Conservation (phyloP, 1,284 basidiomycete genomes). For the Rhodotorula sp. region DNA sequence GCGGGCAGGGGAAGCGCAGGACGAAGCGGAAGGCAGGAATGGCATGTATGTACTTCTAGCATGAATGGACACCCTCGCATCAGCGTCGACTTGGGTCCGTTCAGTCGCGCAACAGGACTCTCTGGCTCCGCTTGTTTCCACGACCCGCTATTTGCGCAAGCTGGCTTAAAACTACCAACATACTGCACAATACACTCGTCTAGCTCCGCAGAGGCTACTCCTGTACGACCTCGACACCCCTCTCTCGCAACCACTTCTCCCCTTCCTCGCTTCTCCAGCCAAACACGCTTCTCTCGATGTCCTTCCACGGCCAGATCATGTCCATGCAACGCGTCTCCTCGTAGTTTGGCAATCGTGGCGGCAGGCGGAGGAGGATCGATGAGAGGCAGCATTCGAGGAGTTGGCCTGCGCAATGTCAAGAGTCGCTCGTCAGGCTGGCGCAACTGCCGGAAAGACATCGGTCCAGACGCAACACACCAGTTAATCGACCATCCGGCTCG, state of each 20-base stretch:
- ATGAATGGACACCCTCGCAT: no score
- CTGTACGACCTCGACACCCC: neutral
- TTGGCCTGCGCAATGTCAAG: constrained; percentile 2
- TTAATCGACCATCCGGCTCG: neutral
- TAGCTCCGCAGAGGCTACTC: neutral
- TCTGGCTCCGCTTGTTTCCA: no score
- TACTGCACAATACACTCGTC: neutral
- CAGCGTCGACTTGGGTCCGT: no score
- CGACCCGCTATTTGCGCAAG: no score
- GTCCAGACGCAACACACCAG: neutral
- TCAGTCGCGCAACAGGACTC: neutral
- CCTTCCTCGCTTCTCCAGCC: neutral
- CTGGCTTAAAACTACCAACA: no score
- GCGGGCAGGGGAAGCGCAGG: no score
- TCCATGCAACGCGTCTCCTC: constrained; percentile 2
- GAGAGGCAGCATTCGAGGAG: constrained; percentile 10
- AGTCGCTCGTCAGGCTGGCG: neutral
- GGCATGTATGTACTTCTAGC: no score
- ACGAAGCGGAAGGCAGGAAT: no score
- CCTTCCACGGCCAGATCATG: constrained; percentile 1
- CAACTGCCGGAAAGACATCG: no score
- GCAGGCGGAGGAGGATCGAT: neutral
- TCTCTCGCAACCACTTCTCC: neutral
- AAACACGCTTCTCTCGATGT: neutral
- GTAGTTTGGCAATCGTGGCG: neutral